Percentiles rank a stretch among this genome's conserved stretches.
Conservation (phyloP, 306 rosid genomes). For the Castanea crenata region DNA sequence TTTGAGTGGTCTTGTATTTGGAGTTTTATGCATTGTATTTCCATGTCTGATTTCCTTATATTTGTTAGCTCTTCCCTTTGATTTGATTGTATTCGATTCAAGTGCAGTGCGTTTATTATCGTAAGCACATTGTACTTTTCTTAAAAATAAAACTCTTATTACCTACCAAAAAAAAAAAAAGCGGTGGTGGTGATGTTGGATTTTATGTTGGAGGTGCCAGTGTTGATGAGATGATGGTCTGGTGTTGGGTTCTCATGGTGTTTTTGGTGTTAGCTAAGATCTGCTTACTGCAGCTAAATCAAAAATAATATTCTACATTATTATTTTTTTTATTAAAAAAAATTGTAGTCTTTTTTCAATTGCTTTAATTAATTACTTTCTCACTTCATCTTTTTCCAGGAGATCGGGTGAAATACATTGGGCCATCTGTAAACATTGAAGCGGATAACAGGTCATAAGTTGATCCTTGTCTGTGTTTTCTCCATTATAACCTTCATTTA, state of each 20-base stretch:
- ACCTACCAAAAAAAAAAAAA: too few species aligned
- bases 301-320: background rate
- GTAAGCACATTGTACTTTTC: too few species aligned
- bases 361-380: slow-evolving; percentile 16
- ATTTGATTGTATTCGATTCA: too few species aligned
- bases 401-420: slow-evolving; percentile 89
- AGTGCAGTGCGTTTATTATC: too few species aligned
- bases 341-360: background rate
- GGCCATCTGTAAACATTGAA: slow-evolving; percentile 56
- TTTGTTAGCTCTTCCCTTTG: too few species aligned
- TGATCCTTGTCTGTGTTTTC: slow-evolving; percentile 14
- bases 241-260: background rate
- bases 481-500: background rate
- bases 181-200: background rate
- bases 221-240: background rate
- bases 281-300: background rate
- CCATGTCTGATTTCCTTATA: too few species aligned
- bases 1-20: too few species aligned
- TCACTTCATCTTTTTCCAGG: slow-evolving; percentile 43
- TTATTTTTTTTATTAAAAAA: background rate
- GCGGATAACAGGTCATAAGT: slow-evolving; percentile 68
- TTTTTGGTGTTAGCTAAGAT: background rate
- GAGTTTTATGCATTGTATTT: too few species aligned
- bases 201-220: background rate
- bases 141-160: too few species aligned